phyloP scores from a whole-genome alignment of 106 monocot genomes.

The Dioscorea dumetorum region DNA sequence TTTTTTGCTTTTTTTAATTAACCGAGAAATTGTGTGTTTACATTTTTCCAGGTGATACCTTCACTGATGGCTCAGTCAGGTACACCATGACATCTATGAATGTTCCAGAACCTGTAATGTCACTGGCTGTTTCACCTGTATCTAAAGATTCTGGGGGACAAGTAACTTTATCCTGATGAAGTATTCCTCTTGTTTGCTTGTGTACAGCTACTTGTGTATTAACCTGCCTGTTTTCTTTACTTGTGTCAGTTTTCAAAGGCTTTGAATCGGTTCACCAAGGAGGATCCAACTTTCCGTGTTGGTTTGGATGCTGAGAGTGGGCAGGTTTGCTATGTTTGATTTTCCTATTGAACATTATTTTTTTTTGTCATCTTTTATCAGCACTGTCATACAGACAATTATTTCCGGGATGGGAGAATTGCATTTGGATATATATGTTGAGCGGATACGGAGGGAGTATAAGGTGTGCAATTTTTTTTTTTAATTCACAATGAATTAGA shows the following conservation, averaged over 20 bases:
- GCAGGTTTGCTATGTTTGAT: conserved; percentile 44
- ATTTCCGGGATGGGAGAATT: conserved; percentile 99
- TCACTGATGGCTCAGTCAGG: conserved; percentile 92
- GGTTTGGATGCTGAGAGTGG: conserved; percentile 97
- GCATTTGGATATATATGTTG: conserved; percentile 98
- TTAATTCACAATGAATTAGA: background rate
- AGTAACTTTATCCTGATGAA: conserved; percentile 25
- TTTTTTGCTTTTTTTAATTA: background rate
- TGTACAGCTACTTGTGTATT: background rate
- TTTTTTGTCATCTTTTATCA: background rate
- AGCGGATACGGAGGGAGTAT: conserved; percentile 90
- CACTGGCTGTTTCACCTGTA: conserved; percentile 90
- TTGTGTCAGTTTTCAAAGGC: conserved; percentile 89
- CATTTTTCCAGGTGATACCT: conserved; percentile 76
- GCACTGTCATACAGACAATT: conserved; percentile 58
- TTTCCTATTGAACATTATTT: no score
- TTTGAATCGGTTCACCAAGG: conserved; percentile 89
- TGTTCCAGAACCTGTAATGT: conserved; percentile 99
- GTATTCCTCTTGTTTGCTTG: background rate
- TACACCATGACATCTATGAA: conserved; percentile 99
- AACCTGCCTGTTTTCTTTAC: background rate
- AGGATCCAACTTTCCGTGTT: conserved; percentile 98
- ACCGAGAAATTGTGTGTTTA: background rate
- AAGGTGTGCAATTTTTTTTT: conserved; percentile 39
- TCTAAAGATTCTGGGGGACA: conserved; percentile 99